Base-by-base conservation (phyloP, 768 basidiomycete genomes). In the Albatrellus ellisii region DNA sequence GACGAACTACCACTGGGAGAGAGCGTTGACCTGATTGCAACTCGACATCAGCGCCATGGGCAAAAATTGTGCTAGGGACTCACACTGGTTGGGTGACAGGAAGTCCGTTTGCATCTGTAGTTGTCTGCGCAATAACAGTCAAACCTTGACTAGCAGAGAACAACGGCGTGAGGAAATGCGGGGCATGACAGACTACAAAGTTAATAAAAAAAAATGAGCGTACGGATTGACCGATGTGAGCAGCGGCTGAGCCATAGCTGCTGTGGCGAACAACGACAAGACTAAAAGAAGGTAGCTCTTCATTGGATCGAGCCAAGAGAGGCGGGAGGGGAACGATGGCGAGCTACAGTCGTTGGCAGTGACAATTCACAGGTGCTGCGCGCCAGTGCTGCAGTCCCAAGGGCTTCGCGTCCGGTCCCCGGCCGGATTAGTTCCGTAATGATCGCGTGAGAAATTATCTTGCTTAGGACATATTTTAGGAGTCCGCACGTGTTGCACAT, bases 101-200 rank as follows among this genome's bases (percentile, higher is more conserved):
- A 10, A 61, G 11, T 21, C 69, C 73, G 10, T 59, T 47, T 2
- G 55, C 48, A 47, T 72, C 65, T 25, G 58, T 47, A 14, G 69
- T 66, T 45, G 71, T 41, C 34, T 69, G 58, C 42, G 72, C 65
- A 22, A 78, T 64, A 34, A 83, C 60, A 0, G 76, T 66, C 26
- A 62, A 53, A 6, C 80, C 79, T 29, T 59, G 58, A 5, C 68
- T 70, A 44, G n/a, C n/a, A n/a, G 15, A 20, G 6, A 33, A 41
- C 15, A 44, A 46, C 48, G 32, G 17, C 43, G 22, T 17, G 46
- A 22, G 22, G n/a, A n/a, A n/a, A n/a, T n/a, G n/a, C n/a, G n/a
- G n/a, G n/a, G n/a, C n/a, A n/a, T n/a, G n/a, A n/a, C n/a, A 28
- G 24, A 24, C 27, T 15, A 12, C 34, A 27, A 17, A 60, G 20